Evolutionary conservation across 2,329 filamentous ascomycete species (phyloP).

Genomic region (Volutella citrinella): DNA sequence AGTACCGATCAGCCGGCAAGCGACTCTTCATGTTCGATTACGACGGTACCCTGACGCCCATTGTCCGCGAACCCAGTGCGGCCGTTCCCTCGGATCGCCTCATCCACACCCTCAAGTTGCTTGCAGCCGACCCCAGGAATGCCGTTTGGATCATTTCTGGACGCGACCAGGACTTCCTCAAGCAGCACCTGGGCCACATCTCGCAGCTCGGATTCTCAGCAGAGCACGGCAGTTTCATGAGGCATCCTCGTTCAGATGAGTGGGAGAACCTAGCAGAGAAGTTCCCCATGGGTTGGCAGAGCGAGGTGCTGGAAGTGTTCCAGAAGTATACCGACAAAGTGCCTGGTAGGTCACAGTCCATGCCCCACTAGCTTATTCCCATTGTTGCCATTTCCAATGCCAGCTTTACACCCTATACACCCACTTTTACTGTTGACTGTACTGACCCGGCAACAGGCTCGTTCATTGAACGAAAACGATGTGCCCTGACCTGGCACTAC

Average conservation of each 20-base stretch:
- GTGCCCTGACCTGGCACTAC: conserved; percentile 96
- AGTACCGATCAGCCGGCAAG: conserved; percentile 72
- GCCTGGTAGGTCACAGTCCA: conserved; percentile 73
- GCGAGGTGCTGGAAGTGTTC: conserved; percentile 79
- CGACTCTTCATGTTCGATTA: conserved; percentile 99
- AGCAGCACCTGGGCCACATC: conserved; percentile 91
- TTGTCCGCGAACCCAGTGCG: conserved; percentile 85
- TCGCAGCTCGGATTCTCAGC: conserved; percentile 86
- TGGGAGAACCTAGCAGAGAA: conserved; percentile 90
- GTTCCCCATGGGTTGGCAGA: conserved; percentile 90
- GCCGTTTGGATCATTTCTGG: conserved; percentile 98
- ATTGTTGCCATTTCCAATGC: no score
- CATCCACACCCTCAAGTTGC: conserved; percentile 71
- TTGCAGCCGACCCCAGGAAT: conserved; percentile 79
- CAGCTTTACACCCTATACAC: conserved; percentile 8
- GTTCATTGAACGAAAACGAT: conserved; percentile 91
- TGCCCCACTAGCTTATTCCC: no score
- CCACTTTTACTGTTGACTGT: no score
- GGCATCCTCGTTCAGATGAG: conserved; percentile 68
- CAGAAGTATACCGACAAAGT: conserved; percentile 85
- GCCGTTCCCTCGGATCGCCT: conserved; percentile 85
- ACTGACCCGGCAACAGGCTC: conserved; percentile 55
- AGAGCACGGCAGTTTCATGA: conserved; percentile 95
- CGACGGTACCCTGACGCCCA: conserved; percentile 92
- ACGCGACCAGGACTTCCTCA: conserved; percentile 86